phyloP scores from a whole-genome alignment of 768 basidiomycete species.

The Hericium coralloides region DNA sequence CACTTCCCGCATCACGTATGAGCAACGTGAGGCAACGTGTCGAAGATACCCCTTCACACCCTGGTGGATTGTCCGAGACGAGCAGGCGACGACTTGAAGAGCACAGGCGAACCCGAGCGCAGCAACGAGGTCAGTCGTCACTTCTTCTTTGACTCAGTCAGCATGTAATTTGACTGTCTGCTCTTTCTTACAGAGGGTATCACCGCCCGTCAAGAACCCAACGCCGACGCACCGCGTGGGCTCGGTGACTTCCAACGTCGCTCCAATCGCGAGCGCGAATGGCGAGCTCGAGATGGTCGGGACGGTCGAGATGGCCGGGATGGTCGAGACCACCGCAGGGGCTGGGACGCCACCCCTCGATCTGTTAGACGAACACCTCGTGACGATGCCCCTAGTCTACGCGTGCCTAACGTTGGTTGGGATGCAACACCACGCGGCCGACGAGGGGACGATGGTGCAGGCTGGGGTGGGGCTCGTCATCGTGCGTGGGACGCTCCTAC shows the following conservation, averaged over 20 bases:
- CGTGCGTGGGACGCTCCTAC: conserved; percentile 80
- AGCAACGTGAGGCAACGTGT: conserved; percentile 64
- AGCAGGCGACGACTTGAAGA: conserved; percentile 72
- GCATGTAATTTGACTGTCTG: background rate
- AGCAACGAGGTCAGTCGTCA: conserved; percentile 44
- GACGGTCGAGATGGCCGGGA: conserved; percentile 14
- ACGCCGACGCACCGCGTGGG: conserved; percentile 59
- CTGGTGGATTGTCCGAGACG: conserved; percentile 76
- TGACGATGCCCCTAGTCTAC: conserved; percentile 70
- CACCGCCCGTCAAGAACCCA: conserved; percentile 44
- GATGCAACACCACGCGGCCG: conserved; percentile 73
- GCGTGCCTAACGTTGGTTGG: conserved; percentile 90
- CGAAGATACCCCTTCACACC: conserved; percentile 90
- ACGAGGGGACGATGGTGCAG: conserved; percentile 43
- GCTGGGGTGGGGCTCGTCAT: conserved; percentile 50
- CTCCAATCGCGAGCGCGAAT: conserved; percentile 59
- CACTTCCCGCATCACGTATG: conserved; percentile 48
- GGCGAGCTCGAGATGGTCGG: conserved; percentile 24
- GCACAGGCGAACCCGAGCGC: conserved; percentile 58
- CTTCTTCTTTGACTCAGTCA: background rate
- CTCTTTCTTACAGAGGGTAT: conserved; percentile 53
- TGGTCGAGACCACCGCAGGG: conserved; percentile 26
- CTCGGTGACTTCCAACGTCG: conserved; percentile 90
- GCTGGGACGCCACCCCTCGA: conserved; percentile 57
- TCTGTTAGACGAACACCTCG: conserved; percentile 38